Evolutionary conservation across 805 yeast genomes (phyloP).

Genomic region (Nakazawaea wyomingensis): DNA sequence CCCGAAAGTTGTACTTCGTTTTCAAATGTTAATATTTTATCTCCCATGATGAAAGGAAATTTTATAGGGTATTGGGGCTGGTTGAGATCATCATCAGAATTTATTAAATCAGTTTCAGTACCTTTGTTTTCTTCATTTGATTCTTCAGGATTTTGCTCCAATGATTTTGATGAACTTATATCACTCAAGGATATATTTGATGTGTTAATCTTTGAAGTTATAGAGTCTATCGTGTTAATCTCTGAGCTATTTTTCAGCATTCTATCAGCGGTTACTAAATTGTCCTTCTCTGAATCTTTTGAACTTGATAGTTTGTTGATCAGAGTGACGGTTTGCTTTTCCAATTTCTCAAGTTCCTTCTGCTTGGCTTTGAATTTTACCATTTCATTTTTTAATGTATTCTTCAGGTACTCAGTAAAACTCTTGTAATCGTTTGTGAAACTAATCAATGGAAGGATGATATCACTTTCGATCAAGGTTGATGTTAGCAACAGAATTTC

Average conservation of each 20-base stretch:
- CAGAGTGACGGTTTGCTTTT: constrained; percentile 21
- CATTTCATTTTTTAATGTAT: not conserved
- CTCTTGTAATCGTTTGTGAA: constrained; percentile 4
- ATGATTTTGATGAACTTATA: too few relatives aligned
- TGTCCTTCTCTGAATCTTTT: not conserved
- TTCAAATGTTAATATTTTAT: constrained; percentile 1
- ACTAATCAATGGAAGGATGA: constrained; percentile 3
- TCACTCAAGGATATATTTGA: too few relatives aligned
- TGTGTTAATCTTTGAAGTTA: too few relatives aligned
- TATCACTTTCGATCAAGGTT: constrained; percentile 5
- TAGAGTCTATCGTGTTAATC: not conserved
- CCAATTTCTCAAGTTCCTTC: constrained; percentile 28
- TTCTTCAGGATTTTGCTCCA: too few relatives aligned
- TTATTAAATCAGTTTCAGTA: too few relatives aligned
- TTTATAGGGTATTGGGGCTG: constrained; percentile 4
- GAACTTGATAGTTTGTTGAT: not conserved
- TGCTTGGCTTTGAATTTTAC: constrained; percentile 12
- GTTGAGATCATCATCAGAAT: too few relatives aligned
- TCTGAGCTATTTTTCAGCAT: not conserved
- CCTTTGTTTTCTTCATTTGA: too few relatives aligned
- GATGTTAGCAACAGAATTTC: not conserved
- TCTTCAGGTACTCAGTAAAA: constrained; percentile 2
- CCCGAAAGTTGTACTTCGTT: not conserved
- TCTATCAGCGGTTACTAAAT: not conserved
- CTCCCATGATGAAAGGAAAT: constrained; percentile 7